Evolutionary conservation across 2,329 filamentous ascomycete genomes (phyloP).

Genomic region (Calonectria ilicicola): DNA sequence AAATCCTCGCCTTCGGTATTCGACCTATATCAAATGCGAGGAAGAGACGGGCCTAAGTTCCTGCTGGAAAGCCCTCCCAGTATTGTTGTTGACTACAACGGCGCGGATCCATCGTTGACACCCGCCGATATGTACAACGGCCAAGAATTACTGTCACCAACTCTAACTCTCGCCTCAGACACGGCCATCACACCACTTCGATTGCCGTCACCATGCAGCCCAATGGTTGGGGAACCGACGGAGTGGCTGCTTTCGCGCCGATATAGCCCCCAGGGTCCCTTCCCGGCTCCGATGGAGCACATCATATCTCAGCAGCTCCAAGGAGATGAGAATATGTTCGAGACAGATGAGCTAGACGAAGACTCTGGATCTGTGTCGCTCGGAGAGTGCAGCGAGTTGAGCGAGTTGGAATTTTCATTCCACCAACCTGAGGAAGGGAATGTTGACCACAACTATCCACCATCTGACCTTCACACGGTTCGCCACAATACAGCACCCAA

Average conservation of each 20-base stretch:
- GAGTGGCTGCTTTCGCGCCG: not conserved
- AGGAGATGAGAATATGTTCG: not conserved
- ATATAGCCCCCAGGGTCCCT: not conserved
- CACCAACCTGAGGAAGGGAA: not conserved
- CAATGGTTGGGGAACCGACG: not conserved
- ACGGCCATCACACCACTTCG: not conserved
- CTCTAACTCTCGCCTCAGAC: not conserved
- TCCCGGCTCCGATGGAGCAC: not conserved
- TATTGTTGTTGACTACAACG: not conserved
- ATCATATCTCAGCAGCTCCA: not conserved
- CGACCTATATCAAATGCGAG: not conserved
- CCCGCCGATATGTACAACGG: not conserved
- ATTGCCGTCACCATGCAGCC: constrained; percentile 7
- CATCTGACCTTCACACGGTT: not conserved
- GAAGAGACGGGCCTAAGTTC: not conserved
- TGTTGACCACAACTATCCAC: not conserved
- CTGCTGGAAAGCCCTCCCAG: not conserved
- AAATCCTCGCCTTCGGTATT: not conserved
- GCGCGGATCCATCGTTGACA: not conserved
- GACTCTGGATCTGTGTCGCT: not conserved
- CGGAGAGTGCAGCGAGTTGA: not conserved
- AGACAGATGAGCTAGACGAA: not conserved
- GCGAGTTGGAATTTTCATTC: not conserved
- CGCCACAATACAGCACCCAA: no score
- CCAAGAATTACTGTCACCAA: not conserved